Evolutionary conservation across 176 grass and related monocot species (phyloP), one percentile per base, ranked within the genome.

Genomic region (Rhynchospora breviuscula): DNA sequence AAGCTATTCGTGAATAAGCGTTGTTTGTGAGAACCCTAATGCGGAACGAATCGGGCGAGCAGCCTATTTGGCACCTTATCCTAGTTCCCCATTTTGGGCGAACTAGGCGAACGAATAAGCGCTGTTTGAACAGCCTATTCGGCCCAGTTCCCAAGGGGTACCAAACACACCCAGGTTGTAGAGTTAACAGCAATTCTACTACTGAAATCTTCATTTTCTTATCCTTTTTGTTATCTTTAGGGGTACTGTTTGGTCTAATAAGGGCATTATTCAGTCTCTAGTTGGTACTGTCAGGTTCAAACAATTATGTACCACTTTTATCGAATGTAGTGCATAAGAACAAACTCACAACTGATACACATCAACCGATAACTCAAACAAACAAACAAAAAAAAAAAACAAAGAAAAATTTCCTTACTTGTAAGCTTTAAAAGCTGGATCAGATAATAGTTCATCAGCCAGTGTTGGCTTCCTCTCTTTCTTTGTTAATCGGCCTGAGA

Each of bases 401-500:
- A 46, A 85, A 60, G 11, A 53, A 10, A 29, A 83, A 80, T 11
- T 4, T 62, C 77, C 71, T 65, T 94, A 98, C 92, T 89, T 90
- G 66, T 98, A 98, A 80, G 83, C 81, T 83, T 88, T 94, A 73
- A 91, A 88, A 83, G 44, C 53, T 85, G 84, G 64, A 86, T 94
- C 92, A 62, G 92, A 89, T 80, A 98, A 80, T 19, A 94, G 31
- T 82, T 98, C 90, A 76, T 94, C 95, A 31, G 73, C 89, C 73
- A 94, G 79, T 40, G 90, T 94, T 79, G 86, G 70, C 88, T 94
- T 98, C 74, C 86, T 79, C 43, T 98, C 90, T 79, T 78, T 91
- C 86, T 93, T 94, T 53, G 90, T 98, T 61, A 98, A 67, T 75
- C 95, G 94, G 84, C 92, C 79, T 62, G 95, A 93, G 92, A 66